Evolutionary conservation across 176 grass and related monocot species (phyloP).

Genomic region (Raddia distichophylla): DNA sequence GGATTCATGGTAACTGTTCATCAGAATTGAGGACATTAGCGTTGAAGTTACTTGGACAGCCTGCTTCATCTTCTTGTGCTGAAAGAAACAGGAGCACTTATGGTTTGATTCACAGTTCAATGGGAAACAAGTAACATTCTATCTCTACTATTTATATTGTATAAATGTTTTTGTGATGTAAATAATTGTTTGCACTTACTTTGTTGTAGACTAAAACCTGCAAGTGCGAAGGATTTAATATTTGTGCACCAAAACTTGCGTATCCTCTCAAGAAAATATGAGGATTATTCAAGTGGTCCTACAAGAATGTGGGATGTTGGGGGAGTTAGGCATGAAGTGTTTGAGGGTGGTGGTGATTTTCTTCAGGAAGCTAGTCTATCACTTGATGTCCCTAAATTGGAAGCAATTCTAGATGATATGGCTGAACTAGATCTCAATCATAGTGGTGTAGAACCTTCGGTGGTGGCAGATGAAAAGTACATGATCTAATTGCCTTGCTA

Average conservation of each 20-base stretch:
- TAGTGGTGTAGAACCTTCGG: too few species aligned
- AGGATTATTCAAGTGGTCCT: not conserved
- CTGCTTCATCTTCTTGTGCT: slow-evolving; percentile 9
- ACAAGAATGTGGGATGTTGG: not conserved
- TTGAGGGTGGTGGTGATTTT: not conserved
- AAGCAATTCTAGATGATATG: too few species aligned
- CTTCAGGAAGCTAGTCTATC: not conserved
- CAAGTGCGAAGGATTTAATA: not conserved
- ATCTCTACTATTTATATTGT: too few species aligned
- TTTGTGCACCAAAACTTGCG: not conserved
- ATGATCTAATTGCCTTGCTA: too few species aligned
- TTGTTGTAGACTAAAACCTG: not conserved
- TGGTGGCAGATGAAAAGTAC: too few species aligned
- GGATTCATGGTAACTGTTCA: not conserved
- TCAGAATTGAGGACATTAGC: not conserved
- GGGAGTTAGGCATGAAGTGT: not conserved
- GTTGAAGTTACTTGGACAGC: not conserved
- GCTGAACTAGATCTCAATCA: too few species aligned
- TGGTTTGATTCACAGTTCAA: not conserved
- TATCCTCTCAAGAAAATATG: not conserved
- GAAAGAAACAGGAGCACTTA: slow-evolving; percentile 21
- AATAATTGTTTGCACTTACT: not conserved
- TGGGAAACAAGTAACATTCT: too few species aligned
- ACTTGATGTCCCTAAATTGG: not conserved
- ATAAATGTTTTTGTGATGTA: too few species aligned